Percentiles rank a stretch among this genome's conserved stretches.
Evolutionary conservation across 352 stramenopile species (phyloP).

Genomic region (Aphanomyces cochlioides): DNA sequence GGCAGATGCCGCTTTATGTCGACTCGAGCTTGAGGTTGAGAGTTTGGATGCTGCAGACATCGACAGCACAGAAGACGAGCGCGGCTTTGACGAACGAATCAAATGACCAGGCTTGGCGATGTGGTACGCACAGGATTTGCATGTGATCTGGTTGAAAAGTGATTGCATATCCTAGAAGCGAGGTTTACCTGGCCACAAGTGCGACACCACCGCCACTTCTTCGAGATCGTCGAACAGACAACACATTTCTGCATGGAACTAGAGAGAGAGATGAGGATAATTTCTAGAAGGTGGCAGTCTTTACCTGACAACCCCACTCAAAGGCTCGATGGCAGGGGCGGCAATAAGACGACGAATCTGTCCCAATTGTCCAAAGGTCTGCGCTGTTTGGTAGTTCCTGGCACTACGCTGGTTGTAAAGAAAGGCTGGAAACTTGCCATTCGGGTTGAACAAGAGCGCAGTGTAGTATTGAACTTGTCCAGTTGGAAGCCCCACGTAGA

Average conservation of each 20-base stretch:
- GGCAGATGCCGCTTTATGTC: background rate
- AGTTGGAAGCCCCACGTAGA: constrained; percentile 15
- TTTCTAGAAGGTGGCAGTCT: background rate
- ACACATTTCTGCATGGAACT: constrained; percentile 22
- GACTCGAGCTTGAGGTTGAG: background rate
- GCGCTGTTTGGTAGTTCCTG: constrained; percentile 3
- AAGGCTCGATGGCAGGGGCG: background rate
- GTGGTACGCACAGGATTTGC: constrained; percentile 19
- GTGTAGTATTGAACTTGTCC: constrained; percentile 14
- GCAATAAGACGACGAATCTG: constrained; percentile 27
- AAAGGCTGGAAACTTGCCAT: constrained; percentile 22
- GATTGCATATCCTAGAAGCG: background rate
- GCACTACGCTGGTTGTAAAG: constrained; percentile 25
- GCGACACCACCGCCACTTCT: constrained; percentile 24
- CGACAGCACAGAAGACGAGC: background rate
- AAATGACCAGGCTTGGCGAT: constrained; percentile 13
- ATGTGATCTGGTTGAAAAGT: constrained; percentile 16
- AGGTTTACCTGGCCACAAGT: constrained; percentile 25
- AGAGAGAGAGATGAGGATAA: constrained; percentile 1
- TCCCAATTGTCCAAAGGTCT: constrained; percentile 15
- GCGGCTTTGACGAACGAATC: background rate
- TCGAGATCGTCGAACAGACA: constrained; percentile 12
- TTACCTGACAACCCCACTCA: too few relatives aligned
- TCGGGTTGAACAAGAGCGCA: background rate
- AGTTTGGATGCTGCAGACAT: background rate